Conservation (phyloP, 495 filamentous ascomycete species). For the Lasiosphaeria hispida region DNA sequence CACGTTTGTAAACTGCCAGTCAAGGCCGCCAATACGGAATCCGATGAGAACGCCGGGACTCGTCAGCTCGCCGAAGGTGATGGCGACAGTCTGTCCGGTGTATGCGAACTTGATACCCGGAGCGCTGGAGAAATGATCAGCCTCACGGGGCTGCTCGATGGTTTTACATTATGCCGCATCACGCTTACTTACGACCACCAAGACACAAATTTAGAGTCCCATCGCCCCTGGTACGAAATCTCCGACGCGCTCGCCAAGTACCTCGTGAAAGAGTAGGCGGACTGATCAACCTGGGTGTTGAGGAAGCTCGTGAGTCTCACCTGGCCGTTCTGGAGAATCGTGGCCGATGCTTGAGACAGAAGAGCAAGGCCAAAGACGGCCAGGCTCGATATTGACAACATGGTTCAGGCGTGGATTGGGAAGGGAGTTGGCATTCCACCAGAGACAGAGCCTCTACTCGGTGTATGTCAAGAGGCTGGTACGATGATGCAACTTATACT, state of each 20-base stretch:
- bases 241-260: constrained; percentile 57
- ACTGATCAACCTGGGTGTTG: constrained; percentile 45
- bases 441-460: background rate
- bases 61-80: constrained; percentile 61
- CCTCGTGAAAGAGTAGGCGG: constrained; percentile 39
- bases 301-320: constrained; percentile 45
- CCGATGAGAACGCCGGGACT: constrained; percentile 55
- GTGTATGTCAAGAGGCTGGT: background rate
- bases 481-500: constrained; percentile 10
- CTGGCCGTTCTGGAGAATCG: constrained; percentile 66
- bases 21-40: constrained; percentile 60
- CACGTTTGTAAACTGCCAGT: constrained; percentile 68
- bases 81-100: constrained; percentile 59
- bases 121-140: constrained; percentile 34
- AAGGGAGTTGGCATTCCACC: background rate
- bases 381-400: constrained; percentile 23
- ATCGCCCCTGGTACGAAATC: constrained; percentile 68
- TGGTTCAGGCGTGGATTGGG: background rate
- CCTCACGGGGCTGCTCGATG: background rate
- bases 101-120: constrained; percentile 65
- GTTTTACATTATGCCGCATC: background rate
- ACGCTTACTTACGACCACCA: constrained; percentile 57
- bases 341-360: constrained; percentile 30
- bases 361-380: constrained; percentile 27
- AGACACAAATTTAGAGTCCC: constrained; percentile 64